Evolutionary conservation across 2,329 filamentous ascomycete species (phyloP).

Genomic region (Tolypocladium guangdongense): DNA sequence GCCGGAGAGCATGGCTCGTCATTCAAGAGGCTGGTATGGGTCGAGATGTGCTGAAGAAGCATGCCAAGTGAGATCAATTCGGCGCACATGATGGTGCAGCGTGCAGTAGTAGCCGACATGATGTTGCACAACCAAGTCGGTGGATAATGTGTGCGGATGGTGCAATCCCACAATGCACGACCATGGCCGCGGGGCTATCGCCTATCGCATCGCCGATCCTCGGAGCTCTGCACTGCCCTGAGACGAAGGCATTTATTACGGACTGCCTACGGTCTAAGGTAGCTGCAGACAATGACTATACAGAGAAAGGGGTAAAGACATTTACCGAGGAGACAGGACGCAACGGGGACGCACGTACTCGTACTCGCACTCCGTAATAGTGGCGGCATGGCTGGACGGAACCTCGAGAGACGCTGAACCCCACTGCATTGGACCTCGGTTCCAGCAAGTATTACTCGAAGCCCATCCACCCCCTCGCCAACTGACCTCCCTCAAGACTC

Average conservation of each 20-base stretch:
- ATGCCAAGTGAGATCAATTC: constrained; percentile 25
- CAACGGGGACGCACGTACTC: neutral
- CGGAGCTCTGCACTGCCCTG: too few species aligned
- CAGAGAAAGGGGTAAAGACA: neutral
- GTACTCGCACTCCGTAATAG: neutral
- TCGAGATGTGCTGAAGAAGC: constrained; percentile 22
- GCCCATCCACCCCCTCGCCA: too few species aligned
- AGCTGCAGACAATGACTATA: too few species aligned
- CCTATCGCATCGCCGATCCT: neutral
- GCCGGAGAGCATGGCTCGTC: neutral
- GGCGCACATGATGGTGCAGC: constrained; percentile 21
- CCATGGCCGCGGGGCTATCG: neutral
- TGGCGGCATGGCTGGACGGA: neutral
- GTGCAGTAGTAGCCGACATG: constrained; percentile 1
- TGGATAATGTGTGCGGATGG: neutral
- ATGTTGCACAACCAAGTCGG: neutral
- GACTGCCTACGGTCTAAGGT: too few species aligned
- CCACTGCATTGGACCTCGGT: neutral
- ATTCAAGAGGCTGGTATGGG: constrained; percentile 11
- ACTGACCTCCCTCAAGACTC: neutral
- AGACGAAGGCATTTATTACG: too few species aligned
- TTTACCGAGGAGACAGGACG: neutral
- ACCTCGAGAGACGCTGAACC: neutral
- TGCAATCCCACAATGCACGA: neutral
- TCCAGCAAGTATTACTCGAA: too few species aligned